A percentile compares a stretch with the other conserved stretches of the same genome.
These are phyloP conservation scores for Coix lacrymajobi DNA, from an alignment of 176 grass and related monocot genomes.

Conservation along the genomic window DNA sequence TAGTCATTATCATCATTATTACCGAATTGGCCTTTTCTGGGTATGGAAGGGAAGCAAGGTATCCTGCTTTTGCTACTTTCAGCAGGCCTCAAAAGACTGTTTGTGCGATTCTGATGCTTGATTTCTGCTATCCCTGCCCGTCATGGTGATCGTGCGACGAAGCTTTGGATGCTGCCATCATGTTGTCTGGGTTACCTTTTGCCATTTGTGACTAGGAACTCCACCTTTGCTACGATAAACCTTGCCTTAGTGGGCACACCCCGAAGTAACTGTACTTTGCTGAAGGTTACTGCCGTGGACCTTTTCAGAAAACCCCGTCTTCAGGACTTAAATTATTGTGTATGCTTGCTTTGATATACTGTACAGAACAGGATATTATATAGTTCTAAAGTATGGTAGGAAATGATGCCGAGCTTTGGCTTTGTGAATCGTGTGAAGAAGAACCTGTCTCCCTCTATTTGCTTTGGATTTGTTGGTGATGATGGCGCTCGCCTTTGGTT, in stretches of 20 bases:
- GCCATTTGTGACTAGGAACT: conserved; percentile 21
- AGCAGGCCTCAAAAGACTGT: conserved; percentile 28
- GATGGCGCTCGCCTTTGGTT: conserved; percentile 15
- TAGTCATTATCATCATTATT: conserved; percentile 22
- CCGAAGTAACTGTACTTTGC: neutral
- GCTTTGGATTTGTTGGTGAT: conserved; percentile 25
- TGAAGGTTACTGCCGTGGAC: conserved; percentile 13
- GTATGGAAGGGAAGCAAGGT: conserved; percentile 32
- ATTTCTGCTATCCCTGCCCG: conserved; percentile 14
- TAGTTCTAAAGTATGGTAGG: neutral
- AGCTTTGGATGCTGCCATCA: conserved; percentile 35
- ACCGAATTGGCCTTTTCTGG: conserved; percentile 20
- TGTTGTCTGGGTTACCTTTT: conserved; percentile 23
- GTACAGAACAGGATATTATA: conserved; percentile 1
- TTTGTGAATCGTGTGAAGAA: conserved; percentile 23
- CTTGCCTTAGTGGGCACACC: conserved; percentile 23
- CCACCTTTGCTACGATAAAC: neutral
- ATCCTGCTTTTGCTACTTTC: conserved; percentile 41
- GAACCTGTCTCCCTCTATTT: conserved; percentile 11
- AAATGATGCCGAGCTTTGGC: conserved; percentile 13
- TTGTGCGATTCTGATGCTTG: conserved; percentile 37
- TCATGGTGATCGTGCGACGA: conserved; percentile 13
- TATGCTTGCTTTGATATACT: conserved; percentile 1
- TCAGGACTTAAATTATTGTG: conserved; percentile 8
- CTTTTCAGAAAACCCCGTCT: neutral